Percentiles rank a stretch among this genome's conserved stretches.
Evolutionary conservation across 169 alveolate species (phyloP).

Genomic region (Cryptosporidium bovis): DNA sequence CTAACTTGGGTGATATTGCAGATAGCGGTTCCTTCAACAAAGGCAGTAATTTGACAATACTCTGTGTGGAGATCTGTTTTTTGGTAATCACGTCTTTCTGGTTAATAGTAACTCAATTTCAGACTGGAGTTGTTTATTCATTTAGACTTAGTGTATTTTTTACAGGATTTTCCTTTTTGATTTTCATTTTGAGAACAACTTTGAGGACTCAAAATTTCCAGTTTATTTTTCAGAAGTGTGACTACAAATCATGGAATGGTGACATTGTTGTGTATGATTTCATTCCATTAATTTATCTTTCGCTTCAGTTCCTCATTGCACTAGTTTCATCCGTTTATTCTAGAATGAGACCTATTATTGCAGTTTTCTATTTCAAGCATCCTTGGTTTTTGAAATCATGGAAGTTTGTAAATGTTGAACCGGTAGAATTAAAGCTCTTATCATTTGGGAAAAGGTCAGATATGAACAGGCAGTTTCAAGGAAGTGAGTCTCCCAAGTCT

Average conservation of each 20-base stretch:
- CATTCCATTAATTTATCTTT: constrained; percentile 38
- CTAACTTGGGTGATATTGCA: constrained; percentile 62
- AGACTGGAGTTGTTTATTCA: constrained; percentile 73
- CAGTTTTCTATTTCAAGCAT: constrained; percentile 60
- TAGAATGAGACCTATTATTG: constrained; percentile 47
- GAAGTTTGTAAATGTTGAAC: constrained; percentile 64
- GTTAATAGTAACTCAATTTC: constrained; percentile 67
- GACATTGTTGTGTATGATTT: constrained; percentile 28
- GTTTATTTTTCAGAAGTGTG: constrained; percentile 43
- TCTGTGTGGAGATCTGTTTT: constrained; percentile 47
- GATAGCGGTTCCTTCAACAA: constrained; percentile 16
- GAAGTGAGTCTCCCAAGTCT: background rate
- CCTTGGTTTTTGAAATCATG: constrained; percentile 74
- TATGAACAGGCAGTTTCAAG: background rate
- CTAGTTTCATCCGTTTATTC: constrained; percentile 50
- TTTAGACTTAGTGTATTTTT: constrained; percentile 52
- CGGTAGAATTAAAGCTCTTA: constrained; percentile 37
- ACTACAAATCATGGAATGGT: constrained; percentile 22
- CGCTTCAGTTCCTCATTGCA: constrained; percentile 43
- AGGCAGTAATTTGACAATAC: constrained; percentile 41
- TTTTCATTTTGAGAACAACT: constrained; percentile 56
- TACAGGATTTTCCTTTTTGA: constrained; percentile 35
- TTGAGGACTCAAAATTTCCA: constrained; percentile 1
- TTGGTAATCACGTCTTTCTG: constrained; percentile 54
- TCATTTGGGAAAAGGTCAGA: constrained; percentile 56